phyloP scores from a whole-genome alignment of 73 alveolate genomes.

The Paramecium bursaria region DNA sequence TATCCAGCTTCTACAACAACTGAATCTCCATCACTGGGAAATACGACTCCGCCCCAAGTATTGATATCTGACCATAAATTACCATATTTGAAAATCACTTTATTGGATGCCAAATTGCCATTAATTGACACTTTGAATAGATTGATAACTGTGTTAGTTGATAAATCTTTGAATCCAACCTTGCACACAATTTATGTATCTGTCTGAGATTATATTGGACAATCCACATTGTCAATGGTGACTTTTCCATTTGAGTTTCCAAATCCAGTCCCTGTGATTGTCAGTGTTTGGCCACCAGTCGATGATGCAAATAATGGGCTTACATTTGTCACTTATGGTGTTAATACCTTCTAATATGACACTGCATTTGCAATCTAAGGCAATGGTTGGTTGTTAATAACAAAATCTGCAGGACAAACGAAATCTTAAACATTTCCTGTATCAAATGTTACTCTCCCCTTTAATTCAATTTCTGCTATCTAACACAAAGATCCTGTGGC shows the following conservation, averaged over 20 bases:
- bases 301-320: slow-evolving; percentile 45
- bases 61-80: slow-evolving; percentile 71
- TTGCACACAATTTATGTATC: slow-evolving; percentile 64
- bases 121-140: slow-evolving; percentile 57
- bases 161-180: slow-evolving; percentile 71
- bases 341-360: not conserved
- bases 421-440: not conserved
- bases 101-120: slow-evolving; percentile 64
- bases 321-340: slow-evolving; percentile 11
- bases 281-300: not conserved
- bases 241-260: slow-evolving; percentile 66
- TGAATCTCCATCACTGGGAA: slow-evolving; percentile 79
- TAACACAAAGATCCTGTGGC: slow-evolving; percentile 55
- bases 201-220: slow-evolving; percentile 60
- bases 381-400: slow-evolving; percentile 22
- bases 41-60: slow-evolving; percentile 87
- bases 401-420: slow-evolving; percentile 27
- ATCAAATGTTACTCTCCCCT: slow-evolving; percentile 28
- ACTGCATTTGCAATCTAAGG: slow-evolving; percentile 26
- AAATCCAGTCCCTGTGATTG: slow-evolving; percentile 56
- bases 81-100: slow-evolving; percentile 73
- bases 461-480: slow-evolving; percentile 64
- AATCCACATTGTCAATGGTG: slow-evolving; percentile 73
- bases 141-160: slow-evolving; percentile 11
- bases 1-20: slow-evolving; percentile 74